Evolutionary conservation across 768 basidiomycete species (phyloP).

Genomic region (Amanita polypyramis): DNA sequence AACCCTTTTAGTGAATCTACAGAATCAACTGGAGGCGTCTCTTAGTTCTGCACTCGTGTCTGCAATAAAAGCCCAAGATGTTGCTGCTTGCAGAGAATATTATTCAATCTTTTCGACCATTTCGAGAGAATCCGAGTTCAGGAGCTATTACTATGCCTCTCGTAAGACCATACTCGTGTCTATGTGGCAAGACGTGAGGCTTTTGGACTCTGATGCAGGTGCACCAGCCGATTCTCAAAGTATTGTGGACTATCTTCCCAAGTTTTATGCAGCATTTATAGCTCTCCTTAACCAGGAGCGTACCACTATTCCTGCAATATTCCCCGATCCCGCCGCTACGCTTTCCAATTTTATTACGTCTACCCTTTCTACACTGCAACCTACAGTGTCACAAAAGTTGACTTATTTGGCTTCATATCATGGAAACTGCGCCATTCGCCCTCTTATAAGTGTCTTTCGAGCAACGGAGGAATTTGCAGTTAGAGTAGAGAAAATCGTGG

Average conservation of each 20-base stretch:
- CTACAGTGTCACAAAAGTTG: constrained; percentile 74
- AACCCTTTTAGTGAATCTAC: constrained; percentile 79
- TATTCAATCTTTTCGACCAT: constrained; percentile 86
- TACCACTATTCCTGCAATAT: constrained; percentile 69
- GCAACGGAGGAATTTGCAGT: constrained; percentile 79
- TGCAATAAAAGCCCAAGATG: constrained; percentile 74
- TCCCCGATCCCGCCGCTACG: constrained; percentile 72
- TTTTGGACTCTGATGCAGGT: constrained; percentile 42
- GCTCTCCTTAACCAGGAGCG: constrained; percentile 61
- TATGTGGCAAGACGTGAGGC: constrained; percentile 53
- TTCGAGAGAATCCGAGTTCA: constrained; percentile 85
- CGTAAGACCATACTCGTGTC: constrained; percentile 54
- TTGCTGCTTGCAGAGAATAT: constrained; percentile 63
- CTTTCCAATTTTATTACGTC: constrained; percentile 78
- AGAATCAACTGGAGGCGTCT: constrained; percentile 92
- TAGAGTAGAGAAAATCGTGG: constrained; percentile 62
- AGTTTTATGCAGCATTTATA: constrained; percentile 66
- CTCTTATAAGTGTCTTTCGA: constrained; percentile 62
- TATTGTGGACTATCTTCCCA: constrained; percentile 60
- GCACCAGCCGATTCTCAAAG: constrained; percentile 19
- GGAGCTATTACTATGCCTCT: constrained; percentile 89
- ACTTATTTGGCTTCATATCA: constrained; percentile 56
- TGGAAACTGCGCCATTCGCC: constrained; percentile 50
- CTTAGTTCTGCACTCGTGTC: constrained; percentile 85
- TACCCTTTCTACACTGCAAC: constrained; percentile 68